Conservation (phyloP, 306 rosid species). For the Cotoneaster glaucophyllus region DNA sequence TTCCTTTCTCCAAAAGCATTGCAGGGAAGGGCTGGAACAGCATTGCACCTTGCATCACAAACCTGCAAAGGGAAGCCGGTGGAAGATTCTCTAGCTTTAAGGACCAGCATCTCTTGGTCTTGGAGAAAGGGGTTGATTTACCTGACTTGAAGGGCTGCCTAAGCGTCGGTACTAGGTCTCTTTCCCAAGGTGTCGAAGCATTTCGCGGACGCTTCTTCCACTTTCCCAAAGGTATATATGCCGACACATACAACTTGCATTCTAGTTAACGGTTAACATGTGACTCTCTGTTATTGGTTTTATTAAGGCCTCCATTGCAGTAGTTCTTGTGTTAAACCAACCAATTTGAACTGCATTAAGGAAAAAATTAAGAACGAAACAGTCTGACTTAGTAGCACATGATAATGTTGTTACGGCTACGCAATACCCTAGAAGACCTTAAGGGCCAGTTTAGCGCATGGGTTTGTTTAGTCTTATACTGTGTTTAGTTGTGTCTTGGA, state of each 20-base stretch:
- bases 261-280: neutral
- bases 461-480: too few species aligned
- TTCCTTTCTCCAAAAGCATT: conserved; percentile 22
- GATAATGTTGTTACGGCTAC: neutral
- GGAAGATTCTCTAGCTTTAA: conserved; percentile 38
- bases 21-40: conserved; percentile 35
- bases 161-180: conserved; percentile 31
- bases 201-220: conserved; percentile 38
- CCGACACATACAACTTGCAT: neutral
- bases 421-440: neutral
- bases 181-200: conserved; percentile 36
- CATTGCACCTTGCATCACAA: conserved; percentile 36
- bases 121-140: conserved; percentile 38
- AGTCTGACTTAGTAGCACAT: neutral
- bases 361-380: neutral
- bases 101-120: conserved; percentile 37
- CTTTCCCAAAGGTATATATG: conserved; percentile 46
- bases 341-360: neutral
- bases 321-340: neutral
- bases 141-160: conserved; percentile 41
- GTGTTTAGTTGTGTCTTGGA: too few species aligned
- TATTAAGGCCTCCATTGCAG: neutral
- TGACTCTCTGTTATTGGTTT: neutral
- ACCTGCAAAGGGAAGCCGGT: conserved; percentile 53
- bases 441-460: too few species aligned